Percentiles rank a stretch among this genome's conserved stretches.
Conservation (phyloP, 2,329 filamentous ascomycete genomes). For the Phialemonium atrogriseum region DNA sequence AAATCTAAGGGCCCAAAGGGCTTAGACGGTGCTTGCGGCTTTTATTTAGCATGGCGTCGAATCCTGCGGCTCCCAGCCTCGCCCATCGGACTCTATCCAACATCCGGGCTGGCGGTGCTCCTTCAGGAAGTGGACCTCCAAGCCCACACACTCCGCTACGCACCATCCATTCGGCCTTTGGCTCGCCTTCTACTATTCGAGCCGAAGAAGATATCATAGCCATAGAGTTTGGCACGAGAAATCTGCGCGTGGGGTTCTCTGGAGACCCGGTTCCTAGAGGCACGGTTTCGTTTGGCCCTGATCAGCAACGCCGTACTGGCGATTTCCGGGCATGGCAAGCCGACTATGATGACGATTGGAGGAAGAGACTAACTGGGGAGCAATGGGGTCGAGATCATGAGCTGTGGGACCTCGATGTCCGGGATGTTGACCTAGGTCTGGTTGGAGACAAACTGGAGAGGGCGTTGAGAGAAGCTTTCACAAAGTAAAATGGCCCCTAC, state of each 20-base stretch:
- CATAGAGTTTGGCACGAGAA: constrained; percentile 73
- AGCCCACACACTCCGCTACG: constrained; percentile 56
- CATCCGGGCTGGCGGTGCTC: constrained; percentile 37
- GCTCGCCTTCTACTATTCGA: constrained; percentile 52
- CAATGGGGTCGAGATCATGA: constrained; percentile 59
- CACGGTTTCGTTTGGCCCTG: constrained; percentile 62
- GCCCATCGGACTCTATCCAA: constrained; percentile 51
- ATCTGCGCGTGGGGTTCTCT: constrained; percentile 75
- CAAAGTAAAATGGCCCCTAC: constrained; percentile 49
- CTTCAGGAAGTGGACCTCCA: constrained; percentile 17
- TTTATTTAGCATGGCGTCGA: constrained; percentile 45
- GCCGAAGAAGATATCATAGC: constrained; percentile 80
- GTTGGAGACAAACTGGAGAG: constrained; percentile 84
- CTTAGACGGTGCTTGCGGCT: no score
- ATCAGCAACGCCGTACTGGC: constrained; percentile 67
- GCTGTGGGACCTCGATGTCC: constrained; percentile 72
- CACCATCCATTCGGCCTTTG: constrained; percentile 44
- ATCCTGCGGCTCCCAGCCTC: constrained; percentile 32
- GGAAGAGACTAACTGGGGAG: constrained; percentile 34
- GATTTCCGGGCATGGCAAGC: constrained; percentile 69
- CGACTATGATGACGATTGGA: constrained; percentile 40
- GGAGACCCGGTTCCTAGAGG: constrained; percentile 73
- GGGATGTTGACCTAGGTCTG: constrained; percentile 65
- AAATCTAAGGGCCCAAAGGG: no score
- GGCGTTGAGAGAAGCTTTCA: constrained; percentile 71